Conservation (phyloP, 2,329 filamentous ascomycete species). For the Hymenoscyphus repandus region DNA sequence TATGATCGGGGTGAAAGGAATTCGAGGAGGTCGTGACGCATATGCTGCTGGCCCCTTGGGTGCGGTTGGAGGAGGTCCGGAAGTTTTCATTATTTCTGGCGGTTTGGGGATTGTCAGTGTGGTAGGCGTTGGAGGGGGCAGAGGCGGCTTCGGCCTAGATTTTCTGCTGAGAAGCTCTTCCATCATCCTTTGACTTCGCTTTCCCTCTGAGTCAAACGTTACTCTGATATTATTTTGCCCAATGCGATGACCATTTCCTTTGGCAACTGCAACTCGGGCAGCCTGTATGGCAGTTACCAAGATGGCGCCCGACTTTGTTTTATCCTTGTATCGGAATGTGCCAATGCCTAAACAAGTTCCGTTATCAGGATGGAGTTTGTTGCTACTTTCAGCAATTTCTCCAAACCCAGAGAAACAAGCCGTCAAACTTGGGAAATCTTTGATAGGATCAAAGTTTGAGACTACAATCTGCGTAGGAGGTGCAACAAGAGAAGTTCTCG, state of each 20-base stretch:
- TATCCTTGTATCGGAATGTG: constrained; percentile 82
- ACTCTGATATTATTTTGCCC: constrained; percentile 74
- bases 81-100: constrained; percentile 40
- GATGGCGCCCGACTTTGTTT: constrained; percentile 34
- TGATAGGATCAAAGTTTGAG: constrained; percentile 91
- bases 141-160: constrained; percentile 38
- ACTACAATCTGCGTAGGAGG: constrained; percentile 89
- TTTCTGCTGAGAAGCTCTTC: constrained; percentile 63
- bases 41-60: constrained; percentile 65
- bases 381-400: constrained; percentile 84
- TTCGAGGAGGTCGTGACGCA: constrained; percentile 22
- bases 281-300: constrained; percentile 68
- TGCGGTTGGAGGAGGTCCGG: constrained; percentile 72
- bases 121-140: constrained; percentile 19
- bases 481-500: constrained; percentile 77
- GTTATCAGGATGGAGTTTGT: constrained; percentile 91
- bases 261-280: constrained; percentile 72
- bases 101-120: constrained; percentile 30
- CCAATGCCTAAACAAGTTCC: constrained; percentile 93
- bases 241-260: constrained; percentile 74
- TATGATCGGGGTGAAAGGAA: constrained; percentile 25
- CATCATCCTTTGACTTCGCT: constrained; percentile 73
- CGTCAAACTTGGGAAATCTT: constrained; percentile 70
- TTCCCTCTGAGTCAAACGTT: constrained; percentile 83
- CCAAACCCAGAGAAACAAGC: constrained; percentile 76